Evolutionary conservation across 306 rosid species (phyloP), one percentile per base, ranked within the genome.

Genomic region (Acacia confusa): DNA sequence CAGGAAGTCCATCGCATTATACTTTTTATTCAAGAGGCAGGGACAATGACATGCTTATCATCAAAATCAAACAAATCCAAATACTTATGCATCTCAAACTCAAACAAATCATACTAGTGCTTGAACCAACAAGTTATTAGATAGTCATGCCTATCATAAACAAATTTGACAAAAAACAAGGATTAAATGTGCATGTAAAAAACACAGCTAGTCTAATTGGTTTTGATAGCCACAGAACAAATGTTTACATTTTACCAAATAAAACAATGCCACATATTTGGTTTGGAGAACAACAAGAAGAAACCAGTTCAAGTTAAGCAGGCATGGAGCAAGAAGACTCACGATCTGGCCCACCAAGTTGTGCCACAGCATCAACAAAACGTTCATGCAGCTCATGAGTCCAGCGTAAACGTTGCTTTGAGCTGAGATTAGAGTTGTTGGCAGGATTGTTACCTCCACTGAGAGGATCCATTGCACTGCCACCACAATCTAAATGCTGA

Each of bases 271-370:
- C 61, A 81, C 25, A 74, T 34, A 72, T 34, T 70, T 15, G 3
- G 20, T 75, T 19, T 64, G 27, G 66, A 68, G 65, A 79, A 41
- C 6, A 78, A 36, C 2, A 48, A 61, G 75, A 70, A 70, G 36
- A 48, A 72, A 65, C 0, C 68, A 50, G 53, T 64, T 45, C 78
- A 24, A 79, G 76, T 73, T 53, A 81, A 70, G 66, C 78, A 83
- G 65, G 84, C 44, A 53, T 6, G 70, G 27, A 81, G 67, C 40
- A 40, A 68, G 80, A 78, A 82, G 79, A 91, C 99, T 93, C 91
- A 96, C 99, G 94, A 85, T 96, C 99, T 75, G 99, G 99, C 70
- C 99, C 99, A 17, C 99, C 99, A 79, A 96, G 99, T 83, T 96
- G 98, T 85, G 91, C 94, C 82, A 96, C 99, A 16, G 99, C 98